Evolutionary conservation across 805 yeast species (phyloP).

Genomic region (Ogataea kodamae): DNA sequence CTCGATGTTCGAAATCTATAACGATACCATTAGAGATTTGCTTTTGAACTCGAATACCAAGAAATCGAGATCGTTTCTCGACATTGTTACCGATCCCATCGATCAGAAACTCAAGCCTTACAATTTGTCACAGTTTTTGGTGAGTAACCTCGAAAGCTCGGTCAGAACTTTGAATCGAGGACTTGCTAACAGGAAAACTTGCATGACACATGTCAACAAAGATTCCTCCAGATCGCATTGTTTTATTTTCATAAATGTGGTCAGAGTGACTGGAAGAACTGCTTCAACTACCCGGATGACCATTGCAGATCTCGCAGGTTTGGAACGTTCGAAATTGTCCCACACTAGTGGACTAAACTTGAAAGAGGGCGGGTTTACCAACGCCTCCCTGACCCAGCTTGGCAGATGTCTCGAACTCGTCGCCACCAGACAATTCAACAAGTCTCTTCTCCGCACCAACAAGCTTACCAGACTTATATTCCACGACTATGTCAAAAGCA

Average conservation of each 20-base stretch:
- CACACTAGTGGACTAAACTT: slow-evolving; percentile 43
- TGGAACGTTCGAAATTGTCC: slow-evolving; percentile 47
- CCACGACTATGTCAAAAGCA: slow-evolving; percentile 38
- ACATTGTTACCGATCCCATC: slow-evolving; percentile 39
- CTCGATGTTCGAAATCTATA: slow-evolving; percentile 52
- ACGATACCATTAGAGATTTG: slow-evolving; percentile 43
- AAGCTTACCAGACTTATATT: slow-evolving; percentile 48
- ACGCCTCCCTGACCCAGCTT: slow-evolving; percentile 46
- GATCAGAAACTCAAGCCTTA: slow-evolving; percentile 44
- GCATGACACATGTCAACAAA: slow-evolving; percentile 41
- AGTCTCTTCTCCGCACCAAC: slow-evolving; percentile 44
- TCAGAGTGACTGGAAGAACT: slow-evolving; percentile 22
- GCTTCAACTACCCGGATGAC: slow-evolving; percentile 38
- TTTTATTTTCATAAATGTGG: slow-evolving; percentile 42
- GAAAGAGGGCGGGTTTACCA: slow-evolving; percentile 47
- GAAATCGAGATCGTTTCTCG: slow-evolving; percentile 32
- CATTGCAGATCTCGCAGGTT: slow-evolving; percentile 49
- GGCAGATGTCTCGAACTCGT: slow-evolving; percentile 47
- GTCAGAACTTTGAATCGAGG: slow-evolving; percentile 38
- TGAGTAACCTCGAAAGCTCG: slow-evolving; percentile 37
- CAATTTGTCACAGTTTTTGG: slow-evolving; percentile 39
- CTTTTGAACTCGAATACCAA: slow-evolving; percentile 25
- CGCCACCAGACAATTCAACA: slow-evolving; percentile 36
- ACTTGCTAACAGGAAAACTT: slow-evolving; percentile 35
- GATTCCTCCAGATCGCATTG: slow-evolving; percentile 51